Conservation (phyloP, 352 stramenopile genomes). For the Phytophthora pinifolia region DNA sequence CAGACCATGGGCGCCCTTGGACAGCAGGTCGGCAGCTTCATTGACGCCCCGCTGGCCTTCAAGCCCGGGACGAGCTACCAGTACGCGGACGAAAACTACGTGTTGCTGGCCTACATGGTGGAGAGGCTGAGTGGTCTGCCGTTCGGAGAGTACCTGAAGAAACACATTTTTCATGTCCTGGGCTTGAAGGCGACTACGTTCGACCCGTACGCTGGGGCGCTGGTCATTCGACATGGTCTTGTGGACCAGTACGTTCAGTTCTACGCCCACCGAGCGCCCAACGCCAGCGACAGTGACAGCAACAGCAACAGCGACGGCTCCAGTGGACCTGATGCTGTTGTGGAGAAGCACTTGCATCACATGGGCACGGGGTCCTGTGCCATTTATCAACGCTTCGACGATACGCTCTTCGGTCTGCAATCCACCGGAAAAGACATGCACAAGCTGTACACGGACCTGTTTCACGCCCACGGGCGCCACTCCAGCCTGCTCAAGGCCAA, state of each 20-base stretch:
- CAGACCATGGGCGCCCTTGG: conserved; percentile 33
- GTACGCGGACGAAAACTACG: conserved; percentile 56
- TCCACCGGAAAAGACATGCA: conserved; percentile 64
- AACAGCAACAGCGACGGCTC: conserved; percentile 9
- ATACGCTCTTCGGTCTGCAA: conserved; percentile 41
- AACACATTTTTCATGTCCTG: conserved; percentile 39
- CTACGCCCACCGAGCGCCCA: conserved; percentile 30
- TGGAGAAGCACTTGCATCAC: conserved; percentile 27
- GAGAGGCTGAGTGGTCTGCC: conserved; percentile 53
- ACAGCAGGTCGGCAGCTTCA: conserved; percentile 42
- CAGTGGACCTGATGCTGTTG: conserved; percentile 6
- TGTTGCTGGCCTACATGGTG: conserved; percentile 62
- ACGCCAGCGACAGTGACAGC: conserved; percentile 3
- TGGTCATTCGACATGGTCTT: conserved; percentile 30
- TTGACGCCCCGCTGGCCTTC: conserved; percentile 56
- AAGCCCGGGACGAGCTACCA: conserved; percentile 49
- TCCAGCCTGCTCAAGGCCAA: conserved; percentile 46
- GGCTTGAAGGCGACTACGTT: conserved; percentile 47
- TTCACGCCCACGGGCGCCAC: conserved; percentile 34
- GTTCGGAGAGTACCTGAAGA: conserved; percentile 42
- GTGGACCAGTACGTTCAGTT: conserved; percentile 61
- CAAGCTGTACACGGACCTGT: conserved; percentile 60
- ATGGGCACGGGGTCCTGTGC: conserved; percentile 54
- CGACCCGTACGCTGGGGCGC: conserved; percentile 40
- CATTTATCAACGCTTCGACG: conserved; percentile 39